These are phyloP conservation scores for Ceratorhiza oryzae-sativae DNA, from an alignment of 1,284 basidiomycete genomes.

Conservation along the genomic window DNA sequence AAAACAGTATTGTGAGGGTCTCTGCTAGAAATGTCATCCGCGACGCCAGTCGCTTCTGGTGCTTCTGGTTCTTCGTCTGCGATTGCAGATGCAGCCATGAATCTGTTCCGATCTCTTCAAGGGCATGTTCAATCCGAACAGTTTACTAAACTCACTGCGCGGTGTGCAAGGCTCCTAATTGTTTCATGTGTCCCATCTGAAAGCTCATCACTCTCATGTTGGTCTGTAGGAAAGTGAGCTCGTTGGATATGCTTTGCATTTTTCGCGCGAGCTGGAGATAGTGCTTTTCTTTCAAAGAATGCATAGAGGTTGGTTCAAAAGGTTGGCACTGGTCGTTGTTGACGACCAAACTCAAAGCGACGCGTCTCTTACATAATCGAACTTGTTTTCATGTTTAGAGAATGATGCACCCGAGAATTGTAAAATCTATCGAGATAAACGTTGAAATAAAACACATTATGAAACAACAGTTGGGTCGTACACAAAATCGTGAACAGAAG, in stretches of 20 bases:
- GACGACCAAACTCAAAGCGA: background rate
- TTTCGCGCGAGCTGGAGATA: constrained; percentile 36
- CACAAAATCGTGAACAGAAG: constrained; percentile 28
- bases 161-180: constrained; percentile 30
- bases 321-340: background rate
- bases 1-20: background rate
- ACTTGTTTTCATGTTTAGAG: background rate
- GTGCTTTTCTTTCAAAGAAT: constrained; percentile 36
- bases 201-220: constrained; percentile 36
- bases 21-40: background rate
- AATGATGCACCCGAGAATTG: too few relatives aligned
- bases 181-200: constrained; percentile 37
- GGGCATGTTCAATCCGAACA: background rate
- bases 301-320: background rate
- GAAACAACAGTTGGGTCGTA: constrained; percentile 11
- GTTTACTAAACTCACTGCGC: constrained; percentile 18
- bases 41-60: background rate
- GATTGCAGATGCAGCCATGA: constrained; percentile 35
- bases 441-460: constrained; percentile 27
- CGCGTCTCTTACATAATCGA: constrained; percentile 2
- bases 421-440: constrained; percentile 1
- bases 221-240: constrained; percentile 30
- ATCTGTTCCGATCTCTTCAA: background rate
- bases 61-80: constrained; percentile 35
- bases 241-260: constrained; percentile 36